Evolutionary conservation across 768 basidiomycete species (phyloP).

Genomic region (Cyclocybe aegerita): DNA sequence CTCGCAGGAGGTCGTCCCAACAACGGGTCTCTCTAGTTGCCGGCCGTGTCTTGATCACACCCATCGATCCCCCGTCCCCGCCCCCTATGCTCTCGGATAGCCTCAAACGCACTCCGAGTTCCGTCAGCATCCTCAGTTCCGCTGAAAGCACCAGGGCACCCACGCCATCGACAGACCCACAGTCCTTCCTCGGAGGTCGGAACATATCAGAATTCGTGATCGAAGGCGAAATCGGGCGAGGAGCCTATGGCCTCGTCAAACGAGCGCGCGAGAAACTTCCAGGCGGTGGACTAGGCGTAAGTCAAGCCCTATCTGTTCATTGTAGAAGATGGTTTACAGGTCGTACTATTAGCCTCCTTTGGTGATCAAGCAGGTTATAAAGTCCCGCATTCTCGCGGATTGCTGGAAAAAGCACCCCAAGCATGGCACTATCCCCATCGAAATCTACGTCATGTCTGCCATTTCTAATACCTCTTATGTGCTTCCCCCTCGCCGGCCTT

Average conservation of each 20-base stretch:
- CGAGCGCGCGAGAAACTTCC: conserved; percentile 74
- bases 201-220: conserved; percentile 87
- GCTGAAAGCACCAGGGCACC: conserved; percentile 63
- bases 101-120: conserved; percentile 62
- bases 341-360: conserved; percentile 64
- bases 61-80: conserved; percentile 71
- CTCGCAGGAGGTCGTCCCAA: conserved; percentile 78
- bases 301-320: conserved; percentile 26
- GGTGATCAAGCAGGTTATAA: conserved; percentile 98
- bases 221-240: conserved; percentile 86
- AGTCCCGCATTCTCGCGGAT: conserved; percentile 96
- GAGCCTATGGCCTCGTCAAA: conserved; percentile 95
- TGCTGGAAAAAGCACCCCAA: conserved; percentile 98
- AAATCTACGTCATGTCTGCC: conserved; percentile 92
- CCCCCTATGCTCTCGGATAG: conserved; percentile 59
- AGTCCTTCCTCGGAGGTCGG: conserved; percentile 56
- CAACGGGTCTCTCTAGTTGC: conserved; percentile 84
- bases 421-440: conserved; percentile 96
- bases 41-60: conserved; percentile 75
- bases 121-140: conserved; percentile 61
- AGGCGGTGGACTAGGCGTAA: conserved; percentile 83
- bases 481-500: conserved; percentile 76
- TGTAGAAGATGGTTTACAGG: conserved; percentile 19
- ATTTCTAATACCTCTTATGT: conserved; percentile 81
- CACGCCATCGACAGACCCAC: conserved; percentile 47